These are phyloP conservation scores for Cercospora beticola DNA, from an alignment of 2,329 filamentous ascomycete genomes.

Conservation along the genomic window DNA sequence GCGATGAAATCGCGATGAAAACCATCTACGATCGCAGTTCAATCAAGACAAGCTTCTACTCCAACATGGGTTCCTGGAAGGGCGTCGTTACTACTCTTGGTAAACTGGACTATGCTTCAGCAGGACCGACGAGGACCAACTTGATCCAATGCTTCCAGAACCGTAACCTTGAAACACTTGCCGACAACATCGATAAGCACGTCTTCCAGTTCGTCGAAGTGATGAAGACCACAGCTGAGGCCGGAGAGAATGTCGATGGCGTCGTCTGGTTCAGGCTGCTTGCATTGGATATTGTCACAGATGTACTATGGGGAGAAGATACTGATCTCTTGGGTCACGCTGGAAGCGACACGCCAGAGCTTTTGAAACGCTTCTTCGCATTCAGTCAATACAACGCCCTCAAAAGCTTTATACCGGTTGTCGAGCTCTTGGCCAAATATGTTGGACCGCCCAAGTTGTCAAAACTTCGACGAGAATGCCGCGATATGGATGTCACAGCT, in stretches of 20 bases:
- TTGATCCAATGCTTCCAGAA: constrained; percentile 25
- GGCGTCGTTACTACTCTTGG: constrained; percentile 24
- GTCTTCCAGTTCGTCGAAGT: constrained; percentile 18
- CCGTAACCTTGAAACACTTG: constrained; percentile 19
- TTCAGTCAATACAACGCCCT: constrained; percentile 24
- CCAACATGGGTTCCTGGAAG: constrained; percentile 25
- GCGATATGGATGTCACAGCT: not conserved
- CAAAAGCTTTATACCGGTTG: constrained; percentile 22
- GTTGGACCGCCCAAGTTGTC: constrained; percentile 9
- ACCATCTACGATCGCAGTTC: constrained; percentile 21
- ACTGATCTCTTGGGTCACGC: constrained; percentile 11
- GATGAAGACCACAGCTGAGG: not conserved
- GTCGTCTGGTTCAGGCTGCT: constrained; percentile 22
- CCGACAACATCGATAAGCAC: constrained; percentile 20
- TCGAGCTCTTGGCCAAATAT: constrained; percentile 12
- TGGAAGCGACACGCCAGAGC: constrained; percentile 11
- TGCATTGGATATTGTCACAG: constrained; percentile 23
- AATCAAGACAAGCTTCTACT: constrained; percentile 22
- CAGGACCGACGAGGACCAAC: constrained; percentile 22
- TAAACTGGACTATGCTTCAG: constrained; percentile 16
- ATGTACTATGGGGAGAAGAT: constrained; percentile 23
- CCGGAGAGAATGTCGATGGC: constrained; percentile 19
- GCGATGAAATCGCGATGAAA: constrained; percentile 21
- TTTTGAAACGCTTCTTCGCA: constrained; percentile 21
- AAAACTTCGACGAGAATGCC: not conserved